Evolutionary conservation across 2,329 filamentous ascomycete species (phyloP).

Genomic region (Aspergillus fumigatus): DNA sequence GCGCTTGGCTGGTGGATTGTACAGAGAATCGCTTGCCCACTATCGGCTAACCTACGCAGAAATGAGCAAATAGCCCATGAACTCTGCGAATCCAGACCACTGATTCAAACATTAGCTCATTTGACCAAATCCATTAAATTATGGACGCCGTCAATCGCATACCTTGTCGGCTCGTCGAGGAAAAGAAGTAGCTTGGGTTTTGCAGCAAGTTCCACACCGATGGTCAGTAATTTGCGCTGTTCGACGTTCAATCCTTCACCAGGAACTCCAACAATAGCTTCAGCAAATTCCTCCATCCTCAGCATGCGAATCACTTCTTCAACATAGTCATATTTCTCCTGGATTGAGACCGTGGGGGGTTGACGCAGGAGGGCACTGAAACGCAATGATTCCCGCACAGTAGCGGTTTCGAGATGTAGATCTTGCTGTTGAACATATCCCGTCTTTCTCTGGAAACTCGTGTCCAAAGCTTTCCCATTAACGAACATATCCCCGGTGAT

Average conservation of each 20-base stretch:
- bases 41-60: constrained; percentile 79
- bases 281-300: constrained; percentile 83
- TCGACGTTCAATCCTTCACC: constrained; percentile 67
- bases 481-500: constrained; percentile 81
- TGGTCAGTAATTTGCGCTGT: constrained; percentile 70
- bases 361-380: constrained; percentile 84
- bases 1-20: constrained; percentile 93
- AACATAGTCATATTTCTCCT: constrained; percentile 79
- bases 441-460: constrained; percentile 30
- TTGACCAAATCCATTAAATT: not conserved
- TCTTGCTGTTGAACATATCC: constrained; percentile 76
- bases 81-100: constrained; percentile 83
- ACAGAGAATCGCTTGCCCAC: constrained; percentile 82
- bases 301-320: constrained; percentile 82
- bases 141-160: not conserved
- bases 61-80: constrained; percentile 84
- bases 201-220: constrained; percentile 87
- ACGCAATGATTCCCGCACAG: constrained; percentile 78
- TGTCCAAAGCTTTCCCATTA: constrained; percentile 64
- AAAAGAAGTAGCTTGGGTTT: constrained; percentile 84
- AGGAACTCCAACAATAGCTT: constrained; percentile 80
- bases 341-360: constrained; percentile 60
- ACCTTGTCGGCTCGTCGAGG: constrained; percentile 80
- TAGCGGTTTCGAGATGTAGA: constrained; percentile 76
- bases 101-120: constrained; percentile 4